Evolutionary conservation across 305 asterid species (phyloP), one percentile per base, ranked within the genome.

Genomic region (Fraxinus dipetala): DNA sequence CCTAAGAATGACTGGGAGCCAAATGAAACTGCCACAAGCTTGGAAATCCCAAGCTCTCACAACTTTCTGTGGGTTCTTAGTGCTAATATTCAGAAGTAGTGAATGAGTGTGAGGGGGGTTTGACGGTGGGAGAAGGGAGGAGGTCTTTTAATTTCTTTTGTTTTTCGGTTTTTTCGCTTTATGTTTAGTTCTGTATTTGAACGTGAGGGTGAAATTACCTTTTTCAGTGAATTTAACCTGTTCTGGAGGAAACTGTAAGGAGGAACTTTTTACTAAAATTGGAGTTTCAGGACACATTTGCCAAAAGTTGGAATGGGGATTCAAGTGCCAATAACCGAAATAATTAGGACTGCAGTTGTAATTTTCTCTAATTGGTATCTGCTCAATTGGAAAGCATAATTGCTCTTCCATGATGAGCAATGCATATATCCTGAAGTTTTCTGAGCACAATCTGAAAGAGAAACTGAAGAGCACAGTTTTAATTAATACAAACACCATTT

Each of bases 331-430:
- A 70, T 4, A 2, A 70, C 24, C 75, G 10, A 70, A 70, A 67
- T 7, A 67, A 28, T 70, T 10, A 30, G 75, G 24, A 72, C 45
- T 10, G 13, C 4, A 32, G 43, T 72, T n/a, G 24, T 31, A 72
- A 26, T 72, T 69, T 69, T 69, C 36, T 69, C 75, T 69, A 69
- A 69, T 31, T 34, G 30, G 36, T 36, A 54, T 80, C 54, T 51
- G 31, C 67, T 22, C 30, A 30, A 28, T 61, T 84, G 79, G 26
- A 40, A 85, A 67, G 75, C 83, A 31, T 75, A 72, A 70, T 63
- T 78, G n/a, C 45, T 76, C 83, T 73, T 78, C 8, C 35, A 80
- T 20, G 75, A 77, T 43, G 31, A 82, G 31, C 63, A 74, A 70
- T 78, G 80, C 77, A 56, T 35, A 76, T n/a, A 43, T 78, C n/a